Evolutionary conservation across 164 flowering plant species (phyloP), one percentile per base, ranked within the genome.

Genomic region (Annona squamosa): DNA sequence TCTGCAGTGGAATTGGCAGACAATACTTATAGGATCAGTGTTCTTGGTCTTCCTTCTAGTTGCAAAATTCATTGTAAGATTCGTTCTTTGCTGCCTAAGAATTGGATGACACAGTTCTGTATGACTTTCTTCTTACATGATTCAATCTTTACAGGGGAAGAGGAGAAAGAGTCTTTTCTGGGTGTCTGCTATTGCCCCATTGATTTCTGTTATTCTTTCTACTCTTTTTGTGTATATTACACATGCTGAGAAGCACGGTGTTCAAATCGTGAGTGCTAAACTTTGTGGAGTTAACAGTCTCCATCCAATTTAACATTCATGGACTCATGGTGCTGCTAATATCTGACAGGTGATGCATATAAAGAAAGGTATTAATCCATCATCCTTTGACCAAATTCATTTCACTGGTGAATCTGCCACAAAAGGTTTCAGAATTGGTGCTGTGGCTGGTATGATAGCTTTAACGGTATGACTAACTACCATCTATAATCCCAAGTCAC

Each of bases 1-100:
- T 73, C 84, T 86, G 83, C 90, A 95, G 99, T 93, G 98, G 99
- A 93, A 93, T 81, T 89, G 94, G 99, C 93, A 87, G 85, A 93
- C 98, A 12, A 87, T 95, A 75, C 65, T 90, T 63, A 91, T 93
- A n/a, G 97, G 91, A 74, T 81, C 83, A 46, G 41, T 75, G 17
- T 95, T 95, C 79, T 76, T 93, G 71, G 76, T 75, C 63, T 91
- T 95, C 85, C 94, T 95, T 75, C 85, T 90, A 13, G 10, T 78
- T 45, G 87, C 97, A 4, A 95, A 90, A 71, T 82, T 80, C 77
- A 84, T 93, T 57, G 98, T 93, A 87, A 93, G 97, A 37, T 10
- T 42, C 70, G 65, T 7, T 9, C 41, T n/a, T 71, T 7, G 19
- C 46, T n/a, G 17, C 42, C 10, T 42, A 16, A 45, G 41, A 47